A percentile compares a stretch with the other conserved stretches of the same genome.
phyloP scores from a whole-genome alignment of 2,329 filamentous ascomycete species.

The Monosporascus sp. region DNA sequence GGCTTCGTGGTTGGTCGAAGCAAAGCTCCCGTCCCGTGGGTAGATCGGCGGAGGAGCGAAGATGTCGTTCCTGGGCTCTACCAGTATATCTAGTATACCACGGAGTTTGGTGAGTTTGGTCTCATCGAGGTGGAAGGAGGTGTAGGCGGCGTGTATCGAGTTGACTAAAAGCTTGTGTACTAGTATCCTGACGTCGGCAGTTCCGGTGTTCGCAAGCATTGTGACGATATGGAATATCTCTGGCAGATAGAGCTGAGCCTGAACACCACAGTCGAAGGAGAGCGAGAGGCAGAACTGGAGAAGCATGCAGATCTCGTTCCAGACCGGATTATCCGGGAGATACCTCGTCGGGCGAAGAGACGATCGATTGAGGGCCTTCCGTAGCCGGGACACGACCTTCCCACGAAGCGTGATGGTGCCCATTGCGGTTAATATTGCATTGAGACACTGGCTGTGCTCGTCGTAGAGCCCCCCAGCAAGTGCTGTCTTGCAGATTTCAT shows the following conservation, averaged over 20 bases:
- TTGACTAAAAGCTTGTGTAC: constrained; percentile 62
- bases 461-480: constrained; percentile 52
- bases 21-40: constrained; percentile 47
- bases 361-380: constrained; percentile 62
- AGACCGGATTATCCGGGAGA: constrained; percentile 61
- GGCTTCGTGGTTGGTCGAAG: constrained; percentile 48
- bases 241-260: constrained; percentile 62
- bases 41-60: constrained; percentile 44
- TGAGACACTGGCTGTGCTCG: constrained; percentile 54
- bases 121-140: constrained; percentile 59
- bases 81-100: constrained; percentile 51
- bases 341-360: constrained; percentile 61
- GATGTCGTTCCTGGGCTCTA: constrained; percentile 54
- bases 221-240: constrained; percentile 67
- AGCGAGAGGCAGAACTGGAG: constrained; percentile 61
- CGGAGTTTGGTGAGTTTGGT: constrained; percentile 49
- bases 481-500: constrained; percentile 61
- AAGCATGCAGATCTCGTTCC: constrained; percentile 63
- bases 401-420: constrained; percentile 61
- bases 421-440: constrained; percentile 57
- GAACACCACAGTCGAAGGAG: constrained; percentile 62
- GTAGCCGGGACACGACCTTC: constrained; percentile 58
- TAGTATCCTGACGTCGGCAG: constrained; percentile 48
- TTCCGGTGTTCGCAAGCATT: constrained; percentile 63
- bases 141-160: constrained; percentile 62